These are phyloP conservation scores for Phoma sp. DNA, from an alignment of 2,329 filamentous ascomycete species.

Conservation along the genomic window DNA sequence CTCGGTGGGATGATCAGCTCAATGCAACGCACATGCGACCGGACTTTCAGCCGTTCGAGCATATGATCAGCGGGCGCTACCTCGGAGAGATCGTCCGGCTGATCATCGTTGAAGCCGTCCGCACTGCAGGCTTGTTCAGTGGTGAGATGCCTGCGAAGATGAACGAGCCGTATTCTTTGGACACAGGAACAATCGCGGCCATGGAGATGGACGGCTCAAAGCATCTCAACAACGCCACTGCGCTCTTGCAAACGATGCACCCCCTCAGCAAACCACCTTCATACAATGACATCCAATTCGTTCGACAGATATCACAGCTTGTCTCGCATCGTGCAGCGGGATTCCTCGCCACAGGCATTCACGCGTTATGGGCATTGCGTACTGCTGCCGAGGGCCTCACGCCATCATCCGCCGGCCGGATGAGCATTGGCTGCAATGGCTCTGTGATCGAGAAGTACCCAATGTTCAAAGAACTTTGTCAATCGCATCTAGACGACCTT, in stretches of 20 bases:
- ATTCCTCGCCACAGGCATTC: conserved; percentile 69
- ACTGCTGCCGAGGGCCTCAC: conserved; percentile 57
- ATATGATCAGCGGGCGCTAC: conserved; percentile 69
- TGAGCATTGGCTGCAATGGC: conserved; percentile 76
- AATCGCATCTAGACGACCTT: conserved; percentile 69
- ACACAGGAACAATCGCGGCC: conserved; percentile 65
- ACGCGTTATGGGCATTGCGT: conserved; percentile 66
- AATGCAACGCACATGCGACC: conserved; percentile 65
- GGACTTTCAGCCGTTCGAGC: conserved; percentile 71
- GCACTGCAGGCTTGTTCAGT: conserved; percentile 62
- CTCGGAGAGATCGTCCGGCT: conserved; percentile 69
- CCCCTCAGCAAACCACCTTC: conserved; percentile 55
- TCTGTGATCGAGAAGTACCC: conserved; percentile 83
- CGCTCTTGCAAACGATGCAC: conserved; percentile 61
- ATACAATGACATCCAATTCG: conserved; percentile 61
- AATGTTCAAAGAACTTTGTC: conserved; percentile 67
- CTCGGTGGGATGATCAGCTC: conserved; percentile 67
- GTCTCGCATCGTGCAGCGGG: conserved; percentile 67
- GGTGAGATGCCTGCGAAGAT: conserved; percentile 64
- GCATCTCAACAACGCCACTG: conserved; percentile 49
- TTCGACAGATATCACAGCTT: conserved; percentile 60
- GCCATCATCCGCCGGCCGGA: conserved; percentile 44
- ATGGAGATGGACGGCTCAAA: conserved; percentile 60
- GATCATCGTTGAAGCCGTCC: conserved; percentile 66
- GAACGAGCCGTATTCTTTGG: conserved; percentile 64